These are phyloP conservation scores for Kokia cookei DNA, from an alignment of 441 rosid species.

Conservation along the genomic window DNA sequence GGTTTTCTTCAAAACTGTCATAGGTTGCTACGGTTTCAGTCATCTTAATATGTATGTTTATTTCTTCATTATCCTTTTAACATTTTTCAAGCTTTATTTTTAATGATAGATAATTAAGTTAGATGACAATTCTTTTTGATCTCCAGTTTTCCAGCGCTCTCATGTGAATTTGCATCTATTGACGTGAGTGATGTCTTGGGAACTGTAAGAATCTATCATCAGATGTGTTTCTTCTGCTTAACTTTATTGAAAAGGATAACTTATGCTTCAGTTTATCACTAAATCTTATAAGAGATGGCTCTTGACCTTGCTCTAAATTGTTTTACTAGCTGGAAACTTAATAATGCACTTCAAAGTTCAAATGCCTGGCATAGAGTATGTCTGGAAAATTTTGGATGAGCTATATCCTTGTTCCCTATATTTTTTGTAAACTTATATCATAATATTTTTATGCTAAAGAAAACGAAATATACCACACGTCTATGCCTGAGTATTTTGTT, in stretches of 20 bases:
- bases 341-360: no score
- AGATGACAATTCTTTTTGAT: not conserved
- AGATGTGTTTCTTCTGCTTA: constrained; percentile 1
- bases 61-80: not conserved
- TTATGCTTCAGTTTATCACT: not conserved
- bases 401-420: not conserved
- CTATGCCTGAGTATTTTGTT: not conserved
- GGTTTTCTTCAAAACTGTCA: not conserved
- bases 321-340: not conserved
- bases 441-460: not conserved
- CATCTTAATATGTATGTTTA: not conserved
- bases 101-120: not conserved
- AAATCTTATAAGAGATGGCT: not conserved
- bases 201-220: constrained; percentile 68
- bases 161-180: constrained; percentile 95
- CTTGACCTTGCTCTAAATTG: not conserved
- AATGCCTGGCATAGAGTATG: not conserved
- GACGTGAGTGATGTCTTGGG: constrained; percentile 96
- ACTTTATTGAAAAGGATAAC: not conserved
- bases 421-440: not conserved
- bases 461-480: not conserved
- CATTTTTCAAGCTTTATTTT: not conserved
- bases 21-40: not conserved
- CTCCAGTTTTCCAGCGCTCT: constrained; percentile 89
- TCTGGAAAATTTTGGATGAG: not conserved